Conservation (phyloP, 192 early-diverging fungal genomes). For the Backusella sp. region DNA sequence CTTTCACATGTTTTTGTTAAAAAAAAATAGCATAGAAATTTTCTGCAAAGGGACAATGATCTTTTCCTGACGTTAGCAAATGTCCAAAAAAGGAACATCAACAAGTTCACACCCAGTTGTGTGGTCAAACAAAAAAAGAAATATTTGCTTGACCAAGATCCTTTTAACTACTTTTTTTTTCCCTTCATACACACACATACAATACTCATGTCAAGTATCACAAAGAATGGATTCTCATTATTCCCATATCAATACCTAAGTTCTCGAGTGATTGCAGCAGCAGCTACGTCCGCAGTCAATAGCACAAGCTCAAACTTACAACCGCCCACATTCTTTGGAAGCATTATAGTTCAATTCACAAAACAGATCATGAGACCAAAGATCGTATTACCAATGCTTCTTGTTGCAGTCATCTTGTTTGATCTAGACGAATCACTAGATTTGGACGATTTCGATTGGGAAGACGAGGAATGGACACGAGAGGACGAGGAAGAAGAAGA, state of each 20-base stretch:
- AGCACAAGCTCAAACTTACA: background rate
- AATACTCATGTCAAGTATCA: background rate
- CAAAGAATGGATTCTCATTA: background rate
- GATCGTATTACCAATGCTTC: slow-evolving; percentile 27
- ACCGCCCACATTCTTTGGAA: slow-evolving; percentile 16
- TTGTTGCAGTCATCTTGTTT: slow-evolving; percentile 28
- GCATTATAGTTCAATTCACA: slow-evolving; percentile 30
- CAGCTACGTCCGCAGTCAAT: background rate
- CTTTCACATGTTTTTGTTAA: too few species aligned
- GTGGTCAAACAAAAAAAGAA: background rate
- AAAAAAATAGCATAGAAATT: too few species aligned
- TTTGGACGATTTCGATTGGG: slow-evolving; percentile 27
- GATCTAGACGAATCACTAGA: slow-evolving; percentile 35
- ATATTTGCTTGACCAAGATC: background rate
- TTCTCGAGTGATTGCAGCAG: slow-evolving; percentile 12
- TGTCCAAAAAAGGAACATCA: background rate
- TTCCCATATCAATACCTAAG: slow-evolving; percentile 14
- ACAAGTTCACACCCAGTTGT: background rate
- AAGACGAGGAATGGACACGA: slow-evolving; percentile 22
- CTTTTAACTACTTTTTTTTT: background rate
- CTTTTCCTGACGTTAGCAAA: background rate
- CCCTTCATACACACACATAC: background rate
- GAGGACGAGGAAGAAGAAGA: background rate
- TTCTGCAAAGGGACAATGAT: too few species aligned
- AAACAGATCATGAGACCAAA: slow-evolving; percentile 26